These are phyloP conservation scores for Aegilops tauschii DNA, from an alignment of 176 grass and related monocot species.

Conservation along the genomic window DNA sequence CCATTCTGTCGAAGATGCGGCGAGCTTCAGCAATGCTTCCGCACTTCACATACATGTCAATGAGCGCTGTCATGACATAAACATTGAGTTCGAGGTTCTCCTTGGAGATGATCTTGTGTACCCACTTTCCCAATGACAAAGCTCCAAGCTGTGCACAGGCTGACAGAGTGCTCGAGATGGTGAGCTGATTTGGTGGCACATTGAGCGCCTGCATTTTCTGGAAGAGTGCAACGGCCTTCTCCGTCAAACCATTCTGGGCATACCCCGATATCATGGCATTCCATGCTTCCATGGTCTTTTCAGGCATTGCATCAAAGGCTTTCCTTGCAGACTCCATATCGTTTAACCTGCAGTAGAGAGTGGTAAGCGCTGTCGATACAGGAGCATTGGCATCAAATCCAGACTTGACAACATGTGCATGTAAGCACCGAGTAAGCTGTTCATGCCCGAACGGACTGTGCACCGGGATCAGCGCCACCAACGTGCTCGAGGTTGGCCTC, in stretches of 20 bases:
- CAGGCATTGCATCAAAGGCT: conserved; percentile 62
- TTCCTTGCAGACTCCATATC: conserved; percentile 64
- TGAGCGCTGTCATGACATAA: conserved; percentile 56
- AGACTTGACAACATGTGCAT: conserved; percentile 38
- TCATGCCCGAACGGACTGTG: conserved; percentile 61
- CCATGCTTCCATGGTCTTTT: conserved; percentile 81
- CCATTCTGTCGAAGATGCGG: conserved; percentile 61
- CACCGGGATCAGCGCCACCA: conserved; percentile 69
- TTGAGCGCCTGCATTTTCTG: conserved; percentile 64
- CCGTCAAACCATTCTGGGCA: conserved; percentile 61
- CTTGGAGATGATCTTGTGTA: conserved; percentile 62
- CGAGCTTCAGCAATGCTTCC: conserved; percentile 67
- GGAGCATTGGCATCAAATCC: conserved; percentile 53
- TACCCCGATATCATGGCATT: conserved; percentile 83
- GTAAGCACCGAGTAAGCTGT: conserved; percentile 41
- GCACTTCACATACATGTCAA: conserved; percentile 87
- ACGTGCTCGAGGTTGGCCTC: conserved; percentile 47
- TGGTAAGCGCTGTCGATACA: conserved; percentile 60
- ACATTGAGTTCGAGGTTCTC: conserved; percentile 54
- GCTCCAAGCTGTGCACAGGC: conserved; percentile 80
- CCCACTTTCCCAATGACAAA: conserved; percentile 71
- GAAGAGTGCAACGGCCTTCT: conserved; percentile 62
- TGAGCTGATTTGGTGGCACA: conserved; percentile 65
- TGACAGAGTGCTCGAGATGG: conserved; percentile 61
- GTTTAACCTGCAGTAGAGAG: conserved; percentile 68